phyloP scores from a whole-genome alignment of 129 eudicot species.

The Pittosporum tobira region DNA sequence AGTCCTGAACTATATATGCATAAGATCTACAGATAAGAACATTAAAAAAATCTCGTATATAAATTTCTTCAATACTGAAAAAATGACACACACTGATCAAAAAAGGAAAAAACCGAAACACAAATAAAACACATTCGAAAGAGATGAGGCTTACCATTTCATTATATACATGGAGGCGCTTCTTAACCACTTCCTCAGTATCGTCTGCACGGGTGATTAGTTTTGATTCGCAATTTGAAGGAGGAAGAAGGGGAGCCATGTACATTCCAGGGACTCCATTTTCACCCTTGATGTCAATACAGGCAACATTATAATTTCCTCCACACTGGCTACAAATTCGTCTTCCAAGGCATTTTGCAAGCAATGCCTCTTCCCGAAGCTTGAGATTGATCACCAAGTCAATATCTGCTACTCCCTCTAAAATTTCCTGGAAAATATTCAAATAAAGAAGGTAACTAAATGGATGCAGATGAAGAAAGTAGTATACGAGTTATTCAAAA shows the following conservation, averaged over 20 bases:
- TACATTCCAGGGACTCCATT: slow-evolving; percentile 53
- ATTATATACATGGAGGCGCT: slow-evolving; percentile 60
- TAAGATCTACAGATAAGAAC: too few relatives aligned
- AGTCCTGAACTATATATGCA: too few relatives aligned
- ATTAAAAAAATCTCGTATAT: background rate
- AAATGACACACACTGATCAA: too few relatives aligned
- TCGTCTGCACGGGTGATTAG: slow-evolving; percentile 74
- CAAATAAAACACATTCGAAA: background rate
- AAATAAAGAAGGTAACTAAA: slow-evolving; percentile 9
- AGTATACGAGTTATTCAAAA: background rate
- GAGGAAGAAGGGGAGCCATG: slow-evolving; percentile 98
- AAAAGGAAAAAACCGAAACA: too few relatives aligned
- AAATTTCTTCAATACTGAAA: background rate
- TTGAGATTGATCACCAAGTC: slow-evolving; percentile 82
- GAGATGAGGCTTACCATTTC: slow-evolving; percentile 43
- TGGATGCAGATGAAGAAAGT: background rate
- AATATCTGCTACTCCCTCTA: slow-evolving; percentile 76
- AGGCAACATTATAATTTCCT: slow-evolving; percentile 77
- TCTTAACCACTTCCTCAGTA: slow-evolving; percentile 69
- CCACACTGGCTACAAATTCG: slow-evolving; percentile 89
- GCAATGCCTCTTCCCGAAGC: slow-evolving; percentile 74
- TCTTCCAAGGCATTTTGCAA: slow-evolving; percentile 93
- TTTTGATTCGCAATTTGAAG: slow-evolving; percentile 63
- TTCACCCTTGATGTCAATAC: slow-evolving; percentile 65
- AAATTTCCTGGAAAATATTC: slow-evolving; percentile 49